Base-by-base conservation (phyloP, 2,329 filamentous ascomycete species). In the Domatiomyces catenatus region DNA sequence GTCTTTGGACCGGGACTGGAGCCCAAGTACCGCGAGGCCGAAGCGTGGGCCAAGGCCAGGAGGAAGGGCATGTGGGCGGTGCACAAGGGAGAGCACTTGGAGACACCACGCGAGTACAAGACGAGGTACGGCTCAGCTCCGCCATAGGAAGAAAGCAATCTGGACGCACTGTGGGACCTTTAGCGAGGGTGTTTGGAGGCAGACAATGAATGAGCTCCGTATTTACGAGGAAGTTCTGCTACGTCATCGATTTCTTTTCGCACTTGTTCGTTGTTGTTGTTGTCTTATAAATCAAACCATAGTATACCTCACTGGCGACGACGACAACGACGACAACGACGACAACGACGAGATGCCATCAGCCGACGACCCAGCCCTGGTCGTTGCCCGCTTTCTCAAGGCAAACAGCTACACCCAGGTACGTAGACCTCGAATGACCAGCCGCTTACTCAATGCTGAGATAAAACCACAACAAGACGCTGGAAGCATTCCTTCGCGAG, bases 31-130 rank as follows among this genome's bases (percentile, higher is more conserved):
- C 62, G 69, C 24, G 61, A 63, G 17, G 70, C 71, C 1, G 73
- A 75, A 54, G 64, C 62, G 59, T 63, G 71, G 64, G 85, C 86
- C 2, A 86, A 80, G 69, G 69, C 63, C 54, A 76, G 74, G 62
- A 77, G 76, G 55, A 71, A 70, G 58, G 86, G 86, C 0, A 78
- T 96, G 70, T 96, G 92, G 92, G 73, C 76, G 51, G 74, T 76
- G 28, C 77, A 77, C 53, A 70, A 70, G 47, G 26, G 26, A 8
- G 73, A 72, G 56, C 67, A 73, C 53, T 82, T 81, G 63, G 89
- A 95, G 71, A 94, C 81, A 64, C 92, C 92, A 7, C 78, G 88
- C 59, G 83, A 86, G 53, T 98, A 86, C 68, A 98, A 98, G 72
- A 81, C 62, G 47, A 68, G 77, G 52, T 48, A 58, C 50, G 50